Evolutionary conservation across 1,284 basidiomycete genomes (phyloP), one percentile per base, ranked within the genome.

Genomic region (Xerocomus amazonicus): DNA sequence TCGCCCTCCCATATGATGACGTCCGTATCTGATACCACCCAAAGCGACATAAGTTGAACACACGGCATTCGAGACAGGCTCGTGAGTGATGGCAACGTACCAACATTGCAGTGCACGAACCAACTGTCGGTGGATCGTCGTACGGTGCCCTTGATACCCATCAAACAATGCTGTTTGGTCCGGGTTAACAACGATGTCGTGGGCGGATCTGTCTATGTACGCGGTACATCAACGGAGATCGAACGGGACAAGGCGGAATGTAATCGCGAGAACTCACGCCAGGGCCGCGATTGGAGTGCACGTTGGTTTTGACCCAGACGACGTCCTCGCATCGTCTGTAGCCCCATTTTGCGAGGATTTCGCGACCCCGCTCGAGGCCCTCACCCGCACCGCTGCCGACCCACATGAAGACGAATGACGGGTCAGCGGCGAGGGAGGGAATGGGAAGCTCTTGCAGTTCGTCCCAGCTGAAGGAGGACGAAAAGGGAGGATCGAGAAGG

Each of bases 131-230:
- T 93, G 17, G 91, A 94, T 26, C 96, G 79, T 14, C 95, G 83
- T 3, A 99, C 96, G 1, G 96, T 99, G 2, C 96, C 96, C 32
- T 92, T 83, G 58, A 99, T 99, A n/a, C 97, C 97, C 81, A 99
- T 97, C 39, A 98, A 73, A 70, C 95, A 98, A 65, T 99, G 96
- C 62, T 97, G 91, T 65, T 96, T 94, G 45, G 93, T 94, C 33
- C 90, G 79, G 8, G 88, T 91, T 43, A 97, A 77, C 27, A 97
- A 70, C 4, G 88, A 90, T 1, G 85, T 89, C 7, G 89, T 90
- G 2, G 89, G 89, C 1, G 85, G 80, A 64, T 91, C 89, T 36
- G 84, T 88, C 84, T 90, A 41, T 33, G 47, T 46, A 32, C 9
- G 12, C 12, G 16, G 40, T 6, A 56, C 49, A 46, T 51, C 47